phyloP scores from a whole-genome alignment of 1,284 basidiomycete species.

The Cutaneotrichosporon cutaneum region DNA sequence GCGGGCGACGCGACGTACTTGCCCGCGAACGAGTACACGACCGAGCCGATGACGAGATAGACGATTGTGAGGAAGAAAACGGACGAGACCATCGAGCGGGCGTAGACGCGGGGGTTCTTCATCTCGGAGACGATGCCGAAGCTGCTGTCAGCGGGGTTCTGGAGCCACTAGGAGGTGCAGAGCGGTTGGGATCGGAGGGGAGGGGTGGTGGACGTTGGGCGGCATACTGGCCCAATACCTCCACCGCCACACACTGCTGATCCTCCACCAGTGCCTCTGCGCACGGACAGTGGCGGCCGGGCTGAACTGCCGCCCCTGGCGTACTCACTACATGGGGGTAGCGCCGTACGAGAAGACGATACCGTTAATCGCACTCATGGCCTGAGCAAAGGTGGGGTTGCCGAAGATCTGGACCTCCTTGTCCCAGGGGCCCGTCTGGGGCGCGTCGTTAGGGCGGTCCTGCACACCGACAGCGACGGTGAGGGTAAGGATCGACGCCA shows the following conservation, averaged over 20 bases:
- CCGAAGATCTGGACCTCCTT: slow-evolving; percentile 36
- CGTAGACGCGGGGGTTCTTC: slow-evolving; percentile 39
- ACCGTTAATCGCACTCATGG: slow-evolving; percentile 40
- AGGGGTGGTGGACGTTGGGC: no score
- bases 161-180: background rate
- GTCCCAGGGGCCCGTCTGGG: slow-evolving; percentile 37
- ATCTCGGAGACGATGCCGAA: slow-evolving; percentile 49
- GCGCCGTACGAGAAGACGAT: slow-evolving; percentile 43
- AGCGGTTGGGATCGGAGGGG: no score
- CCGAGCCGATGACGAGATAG: slow-evolving; percentile 34
- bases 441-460: slow-evolving; percentile 40
- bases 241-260: background rate
- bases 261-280: background rate
- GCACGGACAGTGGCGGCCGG: background rate
- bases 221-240: no score
- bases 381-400: slow-evolving; percentile 35
- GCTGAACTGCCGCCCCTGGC: background rate
- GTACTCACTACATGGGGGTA: slow-evolving; percentile 33
- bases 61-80: slow-evolving; percentile 35
- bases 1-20: slow-evolving; percentile 38
- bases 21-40: slow-evolving; percentile 26
- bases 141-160: slow-evolving; percentile 13
- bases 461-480: slow-evolving; percentile 50
- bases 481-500: slow-evolving; percentile 48
- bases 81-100: slow-evolving; percentile 34